Percentiles rank a stretch among this genome's conserved stretches.
Evolutionary conservation across 345 rosid genomes (phyloP).

Genomic region (Populus ilicifolia): DNA sequence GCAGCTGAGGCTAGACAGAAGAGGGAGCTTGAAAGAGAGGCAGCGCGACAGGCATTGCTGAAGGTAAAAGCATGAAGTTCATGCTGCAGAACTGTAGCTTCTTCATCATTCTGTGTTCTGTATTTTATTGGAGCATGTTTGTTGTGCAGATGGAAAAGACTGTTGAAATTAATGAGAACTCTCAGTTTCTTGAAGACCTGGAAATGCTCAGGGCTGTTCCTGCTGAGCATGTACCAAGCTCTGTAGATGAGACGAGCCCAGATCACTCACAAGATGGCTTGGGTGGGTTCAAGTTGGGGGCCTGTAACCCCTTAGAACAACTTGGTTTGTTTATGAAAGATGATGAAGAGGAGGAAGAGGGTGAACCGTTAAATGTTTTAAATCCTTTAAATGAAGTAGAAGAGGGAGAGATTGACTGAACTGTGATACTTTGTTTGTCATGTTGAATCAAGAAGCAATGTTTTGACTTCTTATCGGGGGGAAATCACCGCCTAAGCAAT

Average conservation of each 20-base stretch:
- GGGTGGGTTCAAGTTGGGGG: constrained; percentile 68
- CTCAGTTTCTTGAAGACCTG: constrained; percentile 69
- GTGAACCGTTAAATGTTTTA: constrained; percentile 34
- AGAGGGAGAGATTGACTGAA: constrained; percentile 80
- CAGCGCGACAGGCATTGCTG: constrained; percentile 76
- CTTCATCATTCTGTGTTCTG: background rate
- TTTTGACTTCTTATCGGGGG: background rate
- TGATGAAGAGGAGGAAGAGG: constrained; percentile 48
- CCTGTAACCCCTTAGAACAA: constrained; percentile 62
- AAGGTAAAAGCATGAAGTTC: constrained; percentile 36
- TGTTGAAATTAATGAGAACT: constrained; percentile 72
- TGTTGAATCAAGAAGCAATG: background rate
- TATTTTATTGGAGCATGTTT: constrained; percentile 1
- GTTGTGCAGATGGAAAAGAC: constrained; percentile 84
- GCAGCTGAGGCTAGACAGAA: constrained; percentile 64
- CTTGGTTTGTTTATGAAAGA: constrained; percentile 76
- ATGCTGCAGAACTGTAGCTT: background rate
- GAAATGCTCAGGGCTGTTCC: constrained; percentile 63
- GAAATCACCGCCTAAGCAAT: background rate
- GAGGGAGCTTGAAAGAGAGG: constrained; percentile 83
- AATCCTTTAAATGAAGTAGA: constrained; percentile 43
- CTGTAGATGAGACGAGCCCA: constrained; percentile 56
- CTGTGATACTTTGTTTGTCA: background rate
- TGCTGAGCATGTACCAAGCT: constrained; percentile 45
- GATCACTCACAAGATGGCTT: constrained; percentile 40